phyloP scores from a whole-genome alignment of 116 monocot species.

The Papilionanthe hybrid region DNA sequence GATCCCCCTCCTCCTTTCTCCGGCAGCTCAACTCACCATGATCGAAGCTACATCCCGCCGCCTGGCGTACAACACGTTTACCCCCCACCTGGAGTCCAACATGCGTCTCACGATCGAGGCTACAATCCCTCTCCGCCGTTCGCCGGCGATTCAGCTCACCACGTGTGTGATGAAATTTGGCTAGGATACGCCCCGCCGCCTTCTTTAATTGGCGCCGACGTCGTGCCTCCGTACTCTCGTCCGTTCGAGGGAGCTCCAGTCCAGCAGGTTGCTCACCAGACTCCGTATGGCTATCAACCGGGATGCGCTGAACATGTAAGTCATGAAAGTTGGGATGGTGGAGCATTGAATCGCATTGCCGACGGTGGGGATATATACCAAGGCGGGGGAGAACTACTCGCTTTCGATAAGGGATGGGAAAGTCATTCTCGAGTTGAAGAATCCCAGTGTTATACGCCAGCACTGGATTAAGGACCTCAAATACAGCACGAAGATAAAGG shows the following conservation, averaged over 20 bases:
- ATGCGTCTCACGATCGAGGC: slow-evolving; percentile 5
- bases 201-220: not conserved
- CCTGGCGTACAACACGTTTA: not conserved
- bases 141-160: not conserved
- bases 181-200: slow-evolving; percentile 1
- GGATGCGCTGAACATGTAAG: slow-evolving; percentile 9
- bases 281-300: not conserved
- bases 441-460: slow-evolving; percentile 30
- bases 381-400: slow-evolving; percentile 37
- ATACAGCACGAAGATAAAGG: slow-evolving; percentile 29
- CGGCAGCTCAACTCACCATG: not conserved
- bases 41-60: not conserved
- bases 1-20: not conserved
- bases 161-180: not conserved
- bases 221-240: not conserved
- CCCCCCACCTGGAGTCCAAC: not conserved
- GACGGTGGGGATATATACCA: slow-evolving; percentile 38
- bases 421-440: slow-evolving; percentile 12
- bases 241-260: not conserved
- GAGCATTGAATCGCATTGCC: not conserved
- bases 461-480: slow-evolving; percentile 31
- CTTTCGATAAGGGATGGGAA: slow-evolving; percentile 34
- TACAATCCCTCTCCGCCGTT: slow-evolving; percentile 1
- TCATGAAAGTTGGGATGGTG: not conserved
- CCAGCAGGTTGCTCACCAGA: not conserved